A percentile compares a stretch with the other conserved stretches of the same genome.
Conservation (phyloP, 768 basidiomycete species). For the Pholiota molesta region DNA sequence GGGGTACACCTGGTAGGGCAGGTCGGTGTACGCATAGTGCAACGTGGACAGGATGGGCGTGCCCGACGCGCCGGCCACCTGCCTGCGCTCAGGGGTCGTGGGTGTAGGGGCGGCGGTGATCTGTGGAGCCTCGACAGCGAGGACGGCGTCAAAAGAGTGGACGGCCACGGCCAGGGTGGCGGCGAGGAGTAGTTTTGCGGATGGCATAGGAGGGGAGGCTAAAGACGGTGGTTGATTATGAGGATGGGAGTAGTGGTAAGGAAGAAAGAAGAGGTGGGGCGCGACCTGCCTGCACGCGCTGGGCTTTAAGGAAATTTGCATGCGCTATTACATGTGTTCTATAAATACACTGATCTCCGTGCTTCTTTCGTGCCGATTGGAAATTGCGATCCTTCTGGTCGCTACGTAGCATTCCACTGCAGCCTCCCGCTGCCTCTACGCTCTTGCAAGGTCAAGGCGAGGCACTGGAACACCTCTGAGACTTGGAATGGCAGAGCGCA, state of each 20-base stretch:
- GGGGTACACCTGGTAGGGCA: constrained; percentile 23
- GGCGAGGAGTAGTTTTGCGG: constrained; percentile 8
- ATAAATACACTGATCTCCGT: too few species aligned
- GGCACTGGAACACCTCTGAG: too few species aligned
- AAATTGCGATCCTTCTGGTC: too few species aligned
- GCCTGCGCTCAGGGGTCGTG: constrained; percentile 12
- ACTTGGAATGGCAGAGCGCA: too few species aligned
- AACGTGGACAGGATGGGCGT: constrained; percentile 24
- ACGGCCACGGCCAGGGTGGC: constrained; percentile 16
- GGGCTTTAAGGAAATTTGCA: too few species aligned
- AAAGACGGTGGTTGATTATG: not conserved
- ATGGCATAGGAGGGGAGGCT: not conserved
- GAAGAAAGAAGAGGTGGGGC: not conserved
- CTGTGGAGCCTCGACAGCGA: constrained; percentile 12
- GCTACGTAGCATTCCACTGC: too few species aligned
- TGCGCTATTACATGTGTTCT: too few species aligned
- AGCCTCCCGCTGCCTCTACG: too few species aligned
- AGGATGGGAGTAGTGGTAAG: not conserved
- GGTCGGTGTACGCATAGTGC: constrained; percentile 19
- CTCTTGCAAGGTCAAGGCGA: too few species aligned
- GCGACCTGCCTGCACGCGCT: not conserved
- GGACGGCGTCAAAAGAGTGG: constrained; percentile 17
- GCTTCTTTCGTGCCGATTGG: too few species aligned
- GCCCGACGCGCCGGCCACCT: constrained; percentile 18
- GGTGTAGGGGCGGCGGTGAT: constrained; percentile 15